Evolutionary conservation across 2,329 filamentous ascomycete species (phyloP).

Genomic region (Cladophialophora carrionii): DNA sequence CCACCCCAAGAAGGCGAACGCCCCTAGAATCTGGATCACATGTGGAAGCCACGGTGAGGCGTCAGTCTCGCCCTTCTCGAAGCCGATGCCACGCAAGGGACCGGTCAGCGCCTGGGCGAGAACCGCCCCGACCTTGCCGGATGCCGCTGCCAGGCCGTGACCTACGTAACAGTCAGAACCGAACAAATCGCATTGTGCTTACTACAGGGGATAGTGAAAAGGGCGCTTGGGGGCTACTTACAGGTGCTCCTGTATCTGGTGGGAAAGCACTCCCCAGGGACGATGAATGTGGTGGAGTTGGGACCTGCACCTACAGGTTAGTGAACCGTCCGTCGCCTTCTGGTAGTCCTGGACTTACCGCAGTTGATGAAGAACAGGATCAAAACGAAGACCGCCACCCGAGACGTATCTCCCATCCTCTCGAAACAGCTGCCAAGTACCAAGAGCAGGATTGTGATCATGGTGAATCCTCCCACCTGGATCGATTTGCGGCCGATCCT

Average conservation of each 20-base stretch:
- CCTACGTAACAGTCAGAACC: background rate
- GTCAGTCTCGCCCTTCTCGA: slow-evolving; percentile 51
- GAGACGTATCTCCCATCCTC: slow-evolving; percentile 51
- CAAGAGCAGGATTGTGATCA: slow-evolving; percentile 66
- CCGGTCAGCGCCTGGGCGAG: slow-evolving; percentile 67
- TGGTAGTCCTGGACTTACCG: slow-evolving; percentile 42
- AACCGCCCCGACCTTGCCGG: slow-evolving; percentile 69
- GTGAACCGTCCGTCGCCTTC: background rate
- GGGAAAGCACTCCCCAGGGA: slow-evolving; percentile 67
- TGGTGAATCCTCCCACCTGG: slow-evolving; percentile 64
- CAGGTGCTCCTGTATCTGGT: slow-evolving; percentile 64
- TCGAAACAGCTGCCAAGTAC: slow-evolving; percentile 64
- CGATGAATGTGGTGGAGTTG: slow-evolving; percentile 67
- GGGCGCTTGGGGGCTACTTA: background rate
- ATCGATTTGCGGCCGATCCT: slow-evolving; percentile 76
- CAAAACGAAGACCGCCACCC: slow-evolving; percentile 65
- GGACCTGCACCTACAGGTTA: slow-evolving; percentile 46
- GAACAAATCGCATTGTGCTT: background rate
- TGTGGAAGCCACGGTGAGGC: slow-evolving; percentile 69
- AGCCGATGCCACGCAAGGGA: slow-evolving; percentile 62
- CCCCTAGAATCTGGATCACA: slow-evolving; percentile 57
- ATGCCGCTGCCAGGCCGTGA: slow-evolving; percentile 68
- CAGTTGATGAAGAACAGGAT: slow-evolving; percentile 70
- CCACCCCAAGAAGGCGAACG: slow-evolving; percentile 68
- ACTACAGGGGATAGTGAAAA: background rate